Percentiles rank a stretch among this genome's conserved stretches.
These are phyloP conservation scores for Dovyalis caffra DNA, from an alignment of 345 rosid species.

Conservation along the genomic window DNA sequence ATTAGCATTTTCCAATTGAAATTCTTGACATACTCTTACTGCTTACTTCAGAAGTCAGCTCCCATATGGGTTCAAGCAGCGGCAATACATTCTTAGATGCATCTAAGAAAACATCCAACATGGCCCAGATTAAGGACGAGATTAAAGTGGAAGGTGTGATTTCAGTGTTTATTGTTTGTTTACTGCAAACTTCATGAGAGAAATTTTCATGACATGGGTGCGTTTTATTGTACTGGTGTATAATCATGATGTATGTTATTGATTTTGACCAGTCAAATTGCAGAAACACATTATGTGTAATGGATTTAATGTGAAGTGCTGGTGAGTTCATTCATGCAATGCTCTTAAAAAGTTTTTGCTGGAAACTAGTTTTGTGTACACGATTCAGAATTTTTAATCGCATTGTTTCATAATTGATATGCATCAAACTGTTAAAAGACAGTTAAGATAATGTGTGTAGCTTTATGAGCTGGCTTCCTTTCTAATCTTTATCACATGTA, in stretches of 20 bases:
- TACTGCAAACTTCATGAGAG: neutral
- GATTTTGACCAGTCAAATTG: neutral
- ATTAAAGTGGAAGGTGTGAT: conserved; percentile 75
- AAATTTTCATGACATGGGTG: neutral
- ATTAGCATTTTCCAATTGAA: neutral
- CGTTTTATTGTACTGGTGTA: neutral
- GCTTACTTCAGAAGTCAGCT: conserved; percentile 24
- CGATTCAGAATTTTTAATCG: neutral
- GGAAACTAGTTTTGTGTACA: neutral
- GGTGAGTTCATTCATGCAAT: neutral
- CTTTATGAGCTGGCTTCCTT: neutral
- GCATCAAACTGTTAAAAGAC: neutral
- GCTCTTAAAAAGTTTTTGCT: neutral
- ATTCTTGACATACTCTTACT: conserved; percentile 10
- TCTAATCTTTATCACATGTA: neutral
- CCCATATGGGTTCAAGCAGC: conserved; percentile 34
- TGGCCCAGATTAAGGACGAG: conserved; percentile 47
- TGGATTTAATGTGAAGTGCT: neutral
- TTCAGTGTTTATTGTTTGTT: conserved; percentile 4
- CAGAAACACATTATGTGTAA: neutral
- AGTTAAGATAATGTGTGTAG: neutral
- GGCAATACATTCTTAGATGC: conserved; percentile 29
- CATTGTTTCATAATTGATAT: neutral
- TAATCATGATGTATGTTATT: neutral
- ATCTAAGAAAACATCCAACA: conserved; percentile 48